Base-by-base conservation (phyloP, 1,284 basidiomycete species). In the Ceratobasidium papillatum region DNA sequence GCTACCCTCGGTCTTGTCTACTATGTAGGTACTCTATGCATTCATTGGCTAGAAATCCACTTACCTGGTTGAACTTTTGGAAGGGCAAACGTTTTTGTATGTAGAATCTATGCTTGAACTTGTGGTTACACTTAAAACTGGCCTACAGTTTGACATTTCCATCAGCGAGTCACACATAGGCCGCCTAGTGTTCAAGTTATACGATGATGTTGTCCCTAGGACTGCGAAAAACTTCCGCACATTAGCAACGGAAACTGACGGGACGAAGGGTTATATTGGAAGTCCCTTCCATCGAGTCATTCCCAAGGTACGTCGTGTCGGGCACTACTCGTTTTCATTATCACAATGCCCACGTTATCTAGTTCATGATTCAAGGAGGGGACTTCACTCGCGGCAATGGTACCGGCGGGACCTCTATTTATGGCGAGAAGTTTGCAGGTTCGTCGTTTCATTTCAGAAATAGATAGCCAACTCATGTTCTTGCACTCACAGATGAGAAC, bases 351-450 rank as follows among this genome's bases (percentile, higher is more conserved):
- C 14, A 14, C 27, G 14, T 34, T 1, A 19, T 12, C 51, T 79
- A 81, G 36, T 95, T 95, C 84, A 95, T 95, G 94, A 82, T 94
- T 66, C 94, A 95, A 81, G 83, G 81, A 49, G 83, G 82, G 45
- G 83, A 84, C 90, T 49, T 54, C 22, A 49, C 12, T 76, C 81
- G 79, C 22, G 79, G 81, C 45, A 90, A 98, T 80, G 96, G 97
- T 17, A 98, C 95, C 0, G 96, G 97, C 76, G 94, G 94, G 72
- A 92, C 91, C 83, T 94, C 91, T 32, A 98, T 99, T 83, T 98
- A 96, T 79, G 96, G 96, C 78, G 87, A 89, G 78, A 94, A 92
- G 80, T 95, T 93, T 77, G 82, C 79, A n/a, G 91, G 91, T 90
- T 66, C 76, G 84, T 83, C 17, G 30, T 38, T 78, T 14, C 32